Base-by-base conservation (phyloP, 1,139 yeast genomes). In the Kluyveromyces marxianus region DNA sequence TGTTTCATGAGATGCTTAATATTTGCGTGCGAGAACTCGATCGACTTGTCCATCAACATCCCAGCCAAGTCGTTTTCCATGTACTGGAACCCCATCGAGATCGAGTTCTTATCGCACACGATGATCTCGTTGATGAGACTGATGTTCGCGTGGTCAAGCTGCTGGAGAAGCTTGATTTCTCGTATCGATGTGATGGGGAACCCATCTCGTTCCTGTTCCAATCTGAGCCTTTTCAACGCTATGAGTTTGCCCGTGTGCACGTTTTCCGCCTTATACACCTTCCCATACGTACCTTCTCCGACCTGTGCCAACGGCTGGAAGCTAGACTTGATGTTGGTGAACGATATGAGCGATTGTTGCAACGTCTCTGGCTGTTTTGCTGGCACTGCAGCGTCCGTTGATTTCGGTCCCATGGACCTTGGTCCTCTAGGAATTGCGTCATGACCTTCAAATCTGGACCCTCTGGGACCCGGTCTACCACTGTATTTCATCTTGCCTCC, bases 121-220 rank as follows among this genome's bases (percentile, higher is more conserved):
- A 92, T 88, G 76, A 92, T 89, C 65, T 92, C 98, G 43, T 78
- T 68, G 45, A 92, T 70, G 0, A 92, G 82, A 27, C 92, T 88
- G 29, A 89, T 78, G 62, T 90, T 88, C 21, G 74, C 76, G 63
- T 92, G 97, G 51, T 85, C 78, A 58, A 90, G 80, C n/a, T 90
- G 77, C 64, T 92, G 97, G 39, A 92, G 70, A 25, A 92, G 69
- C 54, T 89, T 83, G 50, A 90, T 88, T 67, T 92, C 98, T 55
- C 98, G 74, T 59, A 90, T 80, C 0, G 97, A 96, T 0, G 98
- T 92, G 25, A 92, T 86, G 1, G 98, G 98, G 66, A 92, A 88
- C 0, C 97, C 97, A 60, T 92, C 98, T 43, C 89, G 72, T 63
- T 92, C 97, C 6, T 81, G 69, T 60, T 92, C 97, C 60, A 92